Evolutionary conservation across 75 land plant genomes (phyloP).

Genomic region (Ceratopteris richardii): DNA sequence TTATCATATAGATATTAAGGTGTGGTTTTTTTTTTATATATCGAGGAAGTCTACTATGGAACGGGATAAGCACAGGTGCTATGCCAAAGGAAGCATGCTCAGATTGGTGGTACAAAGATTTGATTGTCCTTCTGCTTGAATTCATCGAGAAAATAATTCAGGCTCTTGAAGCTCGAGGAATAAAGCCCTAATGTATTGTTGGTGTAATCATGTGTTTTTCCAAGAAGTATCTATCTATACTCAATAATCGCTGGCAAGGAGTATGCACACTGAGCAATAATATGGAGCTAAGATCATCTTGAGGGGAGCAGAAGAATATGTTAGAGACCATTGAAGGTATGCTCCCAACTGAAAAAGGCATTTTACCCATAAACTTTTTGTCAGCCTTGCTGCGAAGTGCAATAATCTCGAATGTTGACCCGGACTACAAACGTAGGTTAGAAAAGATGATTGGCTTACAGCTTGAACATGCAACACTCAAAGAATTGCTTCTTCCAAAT

Average conservation of each 20-base stretch:
- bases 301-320: constrained; percentile 1
- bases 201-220: constrained; percentile 64
- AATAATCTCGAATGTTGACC: neutral
- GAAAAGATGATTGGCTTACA: constrained; percentile 8
- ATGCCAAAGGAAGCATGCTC: constrained; percentile 14
- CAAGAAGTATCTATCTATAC: constrained; percentile 54
- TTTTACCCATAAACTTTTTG: neutral
- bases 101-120: constrained; percentile 21
- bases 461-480: constrained; percentile 6
- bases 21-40: too few species aligned
- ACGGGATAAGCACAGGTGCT: neutral
- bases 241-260: constrained; percentile 60
- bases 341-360: constrained; percentile 9
- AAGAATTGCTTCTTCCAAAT: constrained; percentile 4
- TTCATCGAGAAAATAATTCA: constrained; percentile 55
- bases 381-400: constrained; percentile 5
- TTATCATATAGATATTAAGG: too few species aligned
- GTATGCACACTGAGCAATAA: neutral
- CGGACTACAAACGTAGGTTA: neutral
- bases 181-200: constrained; percentile 51
- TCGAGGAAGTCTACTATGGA: constrained; percentile 18
- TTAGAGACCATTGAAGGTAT: constrained; percentile 3
- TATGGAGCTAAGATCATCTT: constrained; percentile 14
- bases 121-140: constrained; percentile 40
- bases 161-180: constrained; percentile 54